These are phyloP conservation scores for Pleurotus cornucopiae DNA, from an alignment of 768 basidiomycete genomes.

Conservation along the genomic window DNA sequence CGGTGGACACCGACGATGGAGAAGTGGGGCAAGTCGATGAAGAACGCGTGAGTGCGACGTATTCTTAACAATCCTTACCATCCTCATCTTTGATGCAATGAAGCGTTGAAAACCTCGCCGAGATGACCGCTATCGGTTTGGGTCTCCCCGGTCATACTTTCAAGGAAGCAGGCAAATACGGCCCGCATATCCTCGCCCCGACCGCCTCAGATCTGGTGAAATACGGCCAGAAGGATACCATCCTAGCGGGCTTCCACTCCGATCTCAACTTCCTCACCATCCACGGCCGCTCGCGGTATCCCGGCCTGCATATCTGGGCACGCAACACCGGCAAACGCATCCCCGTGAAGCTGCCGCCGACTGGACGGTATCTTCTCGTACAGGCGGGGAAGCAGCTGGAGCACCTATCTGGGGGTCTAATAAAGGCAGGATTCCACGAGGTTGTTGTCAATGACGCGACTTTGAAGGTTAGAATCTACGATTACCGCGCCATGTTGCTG, in stretches of 20 bases:
- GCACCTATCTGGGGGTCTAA: slow-evolving; percentile 75
- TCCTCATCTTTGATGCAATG: slow-evolving; percentile 3
- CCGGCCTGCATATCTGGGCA: slow-evolving; percentile 92
- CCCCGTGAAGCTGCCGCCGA: slow-evolving; percentile 72
- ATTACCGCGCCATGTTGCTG: neutral
- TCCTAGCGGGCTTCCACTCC: slow-evolving; percentile 91
- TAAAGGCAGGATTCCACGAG: slow-evolving; percentile 93
- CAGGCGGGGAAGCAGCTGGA: slow-evolving; percentile 97
- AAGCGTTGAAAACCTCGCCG: slow-evolving; percentile 82
- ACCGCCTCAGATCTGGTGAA: slow-evolving; percentile 88
- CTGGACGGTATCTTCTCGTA: slow-evolving; percentile 78
- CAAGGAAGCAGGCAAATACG: slow-evolving; percentile 78
- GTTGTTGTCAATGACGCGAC: slow-evolving; percentile 88
- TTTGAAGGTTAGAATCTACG: slow-evolving; percentile 44
- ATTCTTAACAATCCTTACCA: neutral
- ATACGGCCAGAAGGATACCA: slow-evolving; percentile 75
- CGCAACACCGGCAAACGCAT: slow-evolving; percentile 91
- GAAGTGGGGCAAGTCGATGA: slow-evolving; percentile 88
- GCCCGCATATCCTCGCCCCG: slow-evolving; percentile 87
- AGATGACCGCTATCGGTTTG: slow-evolving; percentile 85
- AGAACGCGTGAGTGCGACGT: slow-evolving; percentile 62
- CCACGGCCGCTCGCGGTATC: slow-evolving; percentile 81
- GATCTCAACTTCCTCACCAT: slow-evolving; percentile 95
- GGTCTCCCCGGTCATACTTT: slow-evolving; percentile 69
- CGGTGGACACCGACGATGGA: slow-evolving; percentile 75